Evolutionary conservation across 441 rosid species (phyloP).

Genomic region (Erodium texanum): DNA sequence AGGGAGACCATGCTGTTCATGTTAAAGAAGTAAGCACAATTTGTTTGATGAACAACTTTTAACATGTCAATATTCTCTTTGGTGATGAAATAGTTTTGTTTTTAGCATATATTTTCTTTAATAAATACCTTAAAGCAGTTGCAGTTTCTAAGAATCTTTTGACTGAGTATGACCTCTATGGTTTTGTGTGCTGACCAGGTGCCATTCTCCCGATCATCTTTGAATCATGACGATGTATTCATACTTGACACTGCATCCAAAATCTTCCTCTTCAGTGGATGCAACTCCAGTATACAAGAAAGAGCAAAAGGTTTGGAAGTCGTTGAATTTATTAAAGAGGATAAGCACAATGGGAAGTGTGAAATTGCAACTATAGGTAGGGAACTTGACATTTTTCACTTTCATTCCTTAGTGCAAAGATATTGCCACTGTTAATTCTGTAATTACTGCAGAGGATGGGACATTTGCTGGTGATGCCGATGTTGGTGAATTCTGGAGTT

Average conservation of each 20-base stretch:
- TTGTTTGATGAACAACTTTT: constrained; percentile 11
- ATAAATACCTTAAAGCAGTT: constrained; percentile 5
- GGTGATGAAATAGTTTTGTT: constrained; percentile 1
- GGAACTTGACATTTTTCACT: constrained; percentile 18
- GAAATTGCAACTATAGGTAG: constrained; percentile 81
- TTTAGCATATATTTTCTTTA: background rate
- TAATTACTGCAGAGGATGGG: constrained; percentile 68
- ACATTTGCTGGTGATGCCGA: constrained; percentile 85
- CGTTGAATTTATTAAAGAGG: constrained; percentile 75
- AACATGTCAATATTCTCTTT: background rate
- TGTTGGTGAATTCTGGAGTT: constrained; percentile 90
- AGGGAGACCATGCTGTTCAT: constrained; percentile 71
- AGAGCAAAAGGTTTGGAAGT: constrained; percentile 94
- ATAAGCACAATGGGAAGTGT: constrained; percentile 71
- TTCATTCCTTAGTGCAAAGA: constrained; percentile 4
- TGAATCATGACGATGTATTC: constrained; percentile 73
- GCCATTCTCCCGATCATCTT: constrained; percentile 68
- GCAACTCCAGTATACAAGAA: constrained; percentile 78
- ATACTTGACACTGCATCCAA: constrained; percentile 82
- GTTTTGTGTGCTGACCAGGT: constrained; percentile 38
- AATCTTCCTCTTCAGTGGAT: constrained; percentile 78
- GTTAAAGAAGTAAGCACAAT: constrained; percentile 62
- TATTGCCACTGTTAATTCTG: constrained; percentile 17
- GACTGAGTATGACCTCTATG: constrained; percentile 9
- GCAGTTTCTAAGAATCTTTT: background rate